Conservation (phyloP, 1,284 basidiomycete species). For the Ustilago lituana region DNA sequence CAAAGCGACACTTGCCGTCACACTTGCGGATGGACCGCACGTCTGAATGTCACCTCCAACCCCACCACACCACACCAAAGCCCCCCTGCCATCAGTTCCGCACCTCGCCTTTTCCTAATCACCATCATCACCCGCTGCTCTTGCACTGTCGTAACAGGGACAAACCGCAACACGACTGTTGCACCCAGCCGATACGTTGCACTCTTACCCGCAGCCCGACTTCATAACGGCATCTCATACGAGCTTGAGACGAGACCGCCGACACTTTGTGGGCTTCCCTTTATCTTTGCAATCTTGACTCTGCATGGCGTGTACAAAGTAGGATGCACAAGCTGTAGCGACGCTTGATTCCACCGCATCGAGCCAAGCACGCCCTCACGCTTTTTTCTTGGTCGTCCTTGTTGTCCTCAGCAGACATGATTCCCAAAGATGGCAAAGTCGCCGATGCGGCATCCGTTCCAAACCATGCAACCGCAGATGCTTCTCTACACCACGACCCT, state of each 20-base stretch:
- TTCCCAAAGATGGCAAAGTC: neutral
- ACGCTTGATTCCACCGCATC: constrained; percentile 18
- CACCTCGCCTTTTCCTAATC: neutral
- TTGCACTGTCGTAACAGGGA: neutral
- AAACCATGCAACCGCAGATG: neutral
- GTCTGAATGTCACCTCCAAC: no score
- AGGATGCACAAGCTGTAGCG: constrained; percentile 23
- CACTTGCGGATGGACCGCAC: no score
- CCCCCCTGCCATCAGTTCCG: neutral
- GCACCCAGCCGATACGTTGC: neutral
- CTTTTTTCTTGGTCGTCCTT: neutral
- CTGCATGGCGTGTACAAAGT: constrained; percentile 5
- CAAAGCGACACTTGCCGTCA: no score
- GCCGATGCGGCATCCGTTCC: neutral
- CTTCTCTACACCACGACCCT: neutral
- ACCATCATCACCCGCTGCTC: no score
- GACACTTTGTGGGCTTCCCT: constrained; percentile 3
- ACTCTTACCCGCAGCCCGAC: constrained; percentile 6
- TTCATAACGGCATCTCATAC: constrained; percentile 22
- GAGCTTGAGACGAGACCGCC: constrained; percentile 6
- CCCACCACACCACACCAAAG: no score
- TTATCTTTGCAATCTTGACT: constrained; percentile 9
- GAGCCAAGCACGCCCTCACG: neutral
- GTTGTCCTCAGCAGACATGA: constrained; percentile 4
- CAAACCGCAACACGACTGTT: no score